A percentile compares a stretch with the other conserved stretches of the same genome.
Evolutionary conservation across 2,329 filamentous ascomycete species (phyloP).

Genomic region (Xenosphaeropsis pyriputrescens): DNA sequence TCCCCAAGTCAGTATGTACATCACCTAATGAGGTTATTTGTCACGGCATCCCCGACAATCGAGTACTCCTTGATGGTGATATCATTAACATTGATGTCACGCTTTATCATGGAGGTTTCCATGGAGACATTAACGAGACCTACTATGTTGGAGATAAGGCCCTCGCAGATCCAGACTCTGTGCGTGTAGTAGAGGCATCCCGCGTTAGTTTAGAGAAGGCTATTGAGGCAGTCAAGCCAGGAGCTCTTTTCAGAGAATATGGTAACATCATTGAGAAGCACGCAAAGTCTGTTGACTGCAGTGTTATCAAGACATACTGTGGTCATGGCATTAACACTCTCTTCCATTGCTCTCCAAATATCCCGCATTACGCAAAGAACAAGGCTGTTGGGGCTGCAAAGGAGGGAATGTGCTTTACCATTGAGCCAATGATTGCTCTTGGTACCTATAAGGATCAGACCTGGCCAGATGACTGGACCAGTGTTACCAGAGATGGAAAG

Average conservation of each 20-base stretch:
- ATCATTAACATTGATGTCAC: constrained; percentile 96
- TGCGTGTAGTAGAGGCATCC: constrained; percentile 81
- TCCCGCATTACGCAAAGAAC: constrained; percentile 97
- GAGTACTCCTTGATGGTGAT: constrained; percentile 77
- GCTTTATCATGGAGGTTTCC: constrained; percentile 86
- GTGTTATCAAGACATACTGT: constrained; percentile 90
- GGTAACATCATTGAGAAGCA: constrained; percentile 93
- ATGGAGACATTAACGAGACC: constrained; percentile 94
- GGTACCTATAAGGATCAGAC: constrained; percentile 87
- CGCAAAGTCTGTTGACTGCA: constrained; percentile 73
- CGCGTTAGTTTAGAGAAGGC: constrained; percentile 82
- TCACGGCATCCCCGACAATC: constrained; percentile 92
- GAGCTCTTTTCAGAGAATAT: constrained; percentile 81
- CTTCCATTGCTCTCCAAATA: constrained; percentile 87
- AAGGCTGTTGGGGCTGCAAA: constrained; percentile 92
- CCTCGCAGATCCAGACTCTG: constrained; percentile 67
- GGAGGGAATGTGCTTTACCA: constrained; percentile 96
- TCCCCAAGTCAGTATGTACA: constrained; percentile 96
- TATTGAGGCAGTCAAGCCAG: constrained; percentile 85
- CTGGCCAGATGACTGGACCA: constrained; percentile 99
- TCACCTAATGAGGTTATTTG: constrained; percentile 96
- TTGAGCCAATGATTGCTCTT: constrained; percentile 94
- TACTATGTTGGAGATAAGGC: constrained; percentile 94
- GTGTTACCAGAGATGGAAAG: constrained; percentile 79
- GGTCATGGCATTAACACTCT: constrained; percentile 89